Percentiles rank a stretch among this genome's conserved stretches.
Conservation (phyloP, 495 filamentous ascomycete species). For the Cercophora scortea region DNA sequence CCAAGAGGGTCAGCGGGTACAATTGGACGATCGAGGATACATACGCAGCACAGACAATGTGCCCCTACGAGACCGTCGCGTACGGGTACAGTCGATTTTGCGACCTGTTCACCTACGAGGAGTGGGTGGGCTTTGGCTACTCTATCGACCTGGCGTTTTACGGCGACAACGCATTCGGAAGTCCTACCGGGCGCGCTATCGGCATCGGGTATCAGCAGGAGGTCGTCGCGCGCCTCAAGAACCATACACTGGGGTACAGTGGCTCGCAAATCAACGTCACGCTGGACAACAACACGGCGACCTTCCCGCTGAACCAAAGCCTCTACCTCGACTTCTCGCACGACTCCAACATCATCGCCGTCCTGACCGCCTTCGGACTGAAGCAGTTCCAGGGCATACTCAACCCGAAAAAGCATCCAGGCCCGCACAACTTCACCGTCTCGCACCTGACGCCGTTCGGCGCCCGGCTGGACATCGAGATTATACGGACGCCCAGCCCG, state of each 20-base stretch:
- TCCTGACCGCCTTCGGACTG: conserved; percentile 66
- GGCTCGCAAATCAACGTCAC: conserved; percentile 57
- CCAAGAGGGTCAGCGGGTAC: conserved; percentile 37
- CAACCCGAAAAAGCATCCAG: conserved; percentile 33
- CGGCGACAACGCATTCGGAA: conserved; percentile 50
- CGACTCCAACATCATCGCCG: conserved; percentile 69
- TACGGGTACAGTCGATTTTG: conserved; percentile 67
- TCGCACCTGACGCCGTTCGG: conserved; percentile 53
- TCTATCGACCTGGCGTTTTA: conserved; percentile 54
- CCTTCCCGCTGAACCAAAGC: conserved; percentile 59
- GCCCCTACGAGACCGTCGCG: conserved; percentile 65
- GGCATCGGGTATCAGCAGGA: conserved; percentile 59
- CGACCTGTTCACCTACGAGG: conserved; percentile 55
- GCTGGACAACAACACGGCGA: conserved; percentile 52
- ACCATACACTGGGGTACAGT: conserved; percentile 44
- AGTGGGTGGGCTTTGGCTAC: conserved; percentile 72
- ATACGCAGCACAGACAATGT: conserved; percentile 59
- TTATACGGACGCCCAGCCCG: conserved; percentile 49
- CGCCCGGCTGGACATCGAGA: conserved; percentile 55
- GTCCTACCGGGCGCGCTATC: conserved; percentile 52
- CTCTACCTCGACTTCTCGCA: conserved; percentile 82
- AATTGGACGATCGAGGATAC: conserved; percentile 43
- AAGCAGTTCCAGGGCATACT: conserved; percentile 54
- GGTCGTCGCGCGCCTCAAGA: conserved; percentile 48
- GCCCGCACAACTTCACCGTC: conserved; percentile 44